Base-by-base conservation (phyloP, 805 yeast species). In the Starmerella vaccinii region DNA sequence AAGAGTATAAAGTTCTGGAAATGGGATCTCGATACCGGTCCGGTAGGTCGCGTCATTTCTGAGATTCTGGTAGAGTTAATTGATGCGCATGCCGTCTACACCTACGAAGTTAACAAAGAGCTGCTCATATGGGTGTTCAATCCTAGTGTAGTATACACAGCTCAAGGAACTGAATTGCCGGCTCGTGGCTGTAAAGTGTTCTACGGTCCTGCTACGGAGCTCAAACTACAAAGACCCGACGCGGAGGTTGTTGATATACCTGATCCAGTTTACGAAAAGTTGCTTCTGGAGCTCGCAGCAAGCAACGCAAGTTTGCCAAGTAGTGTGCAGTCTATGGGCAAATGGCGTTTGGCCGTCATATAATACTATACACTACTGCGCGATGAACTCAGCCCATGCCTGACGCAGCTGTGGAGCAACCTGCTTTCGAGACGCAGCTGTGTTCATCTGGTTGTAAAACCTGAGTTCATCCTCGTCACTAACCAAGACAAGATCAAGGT, bases 371-470 rank as follows among this genome's bases (percentile, higher is more conserved):
- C 9, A n/a, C 5, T 19, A 18, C 2, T 33, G 22, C 2, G 29
- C n/a, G 13, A 9, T 19, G 27, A 22, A 41, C 41, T 24, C 7
- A 13, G 42, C 50, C 59, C 49, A 23, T 46, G 49, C 40, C 37
- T 29, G 10, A n/a, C 66, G 58, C 30, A 76, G 49, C 13, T 71
- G 61, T 1, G 97, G 97, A 4, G 85, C 95, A 12, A 88, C 85
- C 63, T 84, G 94, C 63, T 89, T 89, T 59, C 97, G 74, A 32
- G 92, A 83, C 1, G 90, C 89, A 7, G 67, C 63, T 13, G 74
- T 59, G 53, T 82, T 78, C 55, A 71, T 73, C 61, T 82, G 83
- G 55, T 68, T 62, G 50, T 66, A 76, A 39, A 56, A 52, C 19
- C 51, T 47, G n/a, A 61, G 58, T 4, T 46, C 47, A 34, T 51